Base-by-base conservation (phyloP, 2,329 filamentous ascomycete genomes). In the Verruconis gallopava region DNA sequence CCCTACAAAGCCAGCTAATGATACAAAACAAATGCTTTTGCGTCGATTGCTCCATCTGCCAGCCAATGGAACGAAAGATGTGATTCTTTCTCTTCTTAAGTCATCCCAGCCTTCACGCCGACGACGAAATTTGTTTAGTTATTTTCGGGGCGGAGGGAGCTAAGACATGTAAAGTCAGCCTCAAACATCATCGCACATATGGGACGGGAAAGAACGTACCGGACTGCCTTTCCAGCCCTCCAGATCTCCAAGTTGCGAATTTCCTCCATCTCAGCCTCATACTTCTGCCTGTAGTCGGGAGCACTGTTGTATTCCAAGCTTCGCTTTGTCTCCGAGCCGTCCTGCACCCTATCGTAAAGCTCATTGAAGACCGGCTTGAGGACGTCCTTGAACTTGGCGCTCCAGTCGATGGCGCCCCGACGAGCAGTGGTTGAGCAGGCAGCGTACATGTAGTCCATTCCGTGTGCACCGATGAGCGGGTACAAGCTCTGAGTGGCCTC, bases 361-460 rank as follows among this genome's bases (percentile, higher is more conserved):
- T 84, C 75, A 72, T 95, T 89, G 78, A 98, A 98, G 62, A 98
- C 82, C 59, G 91, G 91, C 82, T 96, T 96, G 62, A 98, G 77
- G 62, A 83, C 86, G 55, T 89, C 83, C 83, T 95, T 95, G 85
- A 98, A 98, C 63, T 75, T 76, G 66, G 81, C 80, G 63, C 81
- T 89, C 91, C 91, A 98, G 77, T 98, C 91, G 63, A 98, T 93
- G 69, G 91, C 91, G 68, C 91, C 91, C 63, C 91, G 88, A 61
- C 91, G 85, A 61, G 91, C 91, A 46, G 91, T 98, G 63, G 91
- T 98, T 50, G 89, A 96, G 83, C 91, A 98, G 54, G 91, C 91
- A 65, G 89, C 88, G 74, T 93, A 98, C 91, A 98, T 98, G 86
- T 93, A 98, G 75, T 98, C 91, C 91, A 98, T 96, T 61, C 91